Evolutionary conservation across 495 filamentous ascomycete genomes (phyloP), one percentile per base, ranked within the genome.

Genomic region (Oleoguttula mirabilis): DNA sequence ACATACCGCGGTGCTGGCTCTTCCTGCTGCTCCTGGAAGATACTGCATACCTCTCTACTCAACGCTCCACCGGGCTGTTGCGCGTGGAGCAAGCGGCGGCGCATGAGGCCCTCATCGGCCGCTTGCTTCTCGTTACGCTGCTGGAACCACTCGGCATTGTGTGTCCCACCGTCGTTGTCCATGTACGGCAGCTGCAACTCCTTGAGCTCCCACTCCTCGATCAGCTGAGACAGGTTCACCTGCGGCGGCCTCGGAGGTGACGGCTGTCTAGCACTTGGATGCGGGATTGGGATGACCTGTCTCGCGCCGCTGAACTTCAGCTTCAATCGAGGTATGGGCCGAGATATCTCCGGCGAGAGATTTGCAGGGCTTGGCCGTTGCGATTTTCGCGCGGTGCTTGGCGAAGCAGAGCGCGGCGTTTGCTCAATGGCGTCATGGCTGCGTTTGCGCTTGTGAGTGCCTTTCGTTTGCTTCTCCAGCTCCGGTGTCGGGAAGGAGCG

Each of bases 1-100:
- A 78, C 77, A 63, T 84, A 94, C 40, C 84, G 84, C 43, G 71
- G 73, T 4, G 77, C 71, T 2, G 81, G 83, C 41, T 80, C 76
- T 30, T 75, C 68, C 47, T 84, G 80, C 44, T 94, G 85, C 0
- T 80, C 79, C n/a, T 75, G 67, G 11, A 23, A 93, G 21, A 82
- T 65, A 3, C 77, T 81, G 56, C 82, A 90, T 15, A 71, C 70
- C 36, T 77, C 77, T 27, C 66, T 58, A 45, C 79, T 83, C 21
- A 96, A 68, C 6, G 83, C 53, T 0, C 92, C 85, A 20, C 83
- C 84, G 20, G 79, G 75, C 54, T 82, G 66, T 6, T 71, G 74
- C 39, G 82, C 88, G 45, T 73, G 64, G 36, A 82, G 70, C 3
- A 95, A 70, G 20, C 73, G 73, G 35, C 69, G 45, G n/a, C 78